These are phyloP conservation scores for Lactarius hatsudake DNA, from an alignment of 768 basidiomycete species.

Conservation along the genomic window DNA sequence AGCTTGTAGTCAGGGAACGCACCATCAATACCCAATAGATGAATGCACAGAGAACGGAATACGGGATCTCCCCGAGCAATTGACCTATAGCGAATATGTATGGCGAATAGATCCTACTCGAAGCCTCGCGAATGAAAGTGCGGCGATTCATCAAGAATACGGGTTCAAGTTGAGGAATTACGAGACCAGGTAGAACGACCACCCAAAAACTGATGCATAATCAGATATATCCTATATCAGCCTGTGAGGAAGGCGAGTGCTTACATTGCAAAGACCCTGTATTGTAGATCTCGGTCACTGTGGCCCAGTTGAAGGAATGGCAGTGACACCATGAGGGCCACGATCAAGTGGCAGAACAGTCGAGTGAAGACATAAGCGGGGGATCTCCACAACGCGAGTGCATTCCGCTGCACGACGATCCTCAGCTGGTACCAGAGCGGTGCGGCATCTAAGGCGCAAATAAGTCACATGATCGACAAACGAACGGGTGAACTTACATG, in stretches of 20 bases:
- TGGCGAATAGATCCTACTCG: conserved; percentile 83
- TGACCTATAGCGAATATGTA: conserved; percentile 84
- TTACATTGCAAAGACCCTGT: conserved; percentile 73
- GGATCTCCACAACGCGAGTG: conserved; percentile 73
- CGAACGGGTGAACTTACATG: conserved; percentile 8
- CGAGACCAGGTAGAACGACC: conserved; percentile 66
- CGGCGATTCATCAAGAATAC: conserved; percentile 74
- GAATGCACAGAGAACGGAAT: conserved; percentile 64
- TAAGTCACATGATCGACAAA: background rate
- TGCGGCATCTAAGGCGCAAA: conserved; percentile 53
- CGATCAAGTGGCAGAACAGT: conserved; percentile 69
- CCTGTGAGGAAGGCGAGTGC: background rate
- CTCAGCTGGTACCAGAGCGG: conserved; percentile 72
- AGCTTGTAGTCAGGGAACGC: conserved; percentile 14
- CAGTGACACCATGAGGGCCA: conserved; percentile 68
- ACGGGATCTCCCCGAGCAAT: conserved; percentile 79
- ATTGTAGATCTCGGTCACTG: conserved; percentile 67
- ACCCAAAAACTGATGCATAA: conserved; percentile 49
- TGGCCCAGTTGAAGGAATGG: conserved; percentile 77
- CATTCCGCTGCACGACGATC: conserved; percentile 67
- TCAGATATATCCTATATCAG: background rate
- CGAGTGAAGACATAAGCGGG: conserved; percentile 86
- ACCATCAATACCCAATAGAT: conserved; percentile 82
- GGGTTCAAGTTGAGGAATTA: conserved; percentile 82
- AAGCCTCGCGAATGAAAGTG: conserved; percentile 53